Percentiles rank a stretch among this genome's conserved stretches.
phyloP scores from a whole-genome alignment of 495 filamentous ascomycete genomes.

The Penicilliopsis zonata region DNA sequence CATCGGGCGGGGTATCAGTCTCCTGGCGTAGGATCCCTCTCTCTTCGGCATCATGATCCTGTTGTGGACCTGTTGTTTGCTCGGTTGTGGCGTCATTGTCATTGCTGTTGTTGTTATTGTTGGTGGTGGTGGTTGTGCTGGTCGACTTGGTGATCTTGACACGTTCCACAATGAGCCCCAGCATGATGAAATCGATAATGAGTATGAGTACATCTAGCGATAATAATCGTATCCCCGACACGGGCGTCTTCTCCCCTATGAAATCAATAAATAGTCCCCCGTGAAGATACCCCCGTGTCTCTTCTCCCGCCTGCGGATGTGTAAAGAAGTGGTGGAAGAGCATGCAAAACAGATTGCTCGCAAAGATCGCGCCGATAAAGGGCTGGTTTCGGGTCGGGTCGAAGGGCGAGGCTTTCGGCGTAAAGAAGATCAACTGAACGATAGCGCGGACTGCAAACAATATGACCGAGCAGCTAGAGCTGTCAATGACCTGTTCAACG shows the following conservation, averaged over 20 bases:
- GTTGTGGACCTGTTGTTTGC: constrained; percentile 14
- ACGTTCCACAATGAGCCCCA: constrained; percentile 59
- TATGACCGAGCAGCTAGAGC: constrained; percentile 60
- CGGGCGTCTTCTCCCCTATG: constrained; percentile 70
- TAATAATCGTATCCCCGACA: constrained; percentile 50
- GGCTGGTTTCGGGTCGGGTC: constrained; percentile 49
- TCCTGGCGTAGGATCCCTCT: constrained; percentile 51
- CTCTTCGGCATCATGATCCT: constrained; percentile 76
- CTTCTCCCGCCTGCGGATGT: constrained; percentile 57
- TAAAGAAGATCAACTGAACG: constrained; percentile 64
- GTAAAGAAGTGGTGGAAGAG: constrained; percentile 54
- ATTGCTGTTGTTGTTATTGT: too few relatives aligned
- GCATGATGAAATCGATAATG: constrained; percentile 58
- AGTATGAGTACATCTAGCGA: constrained; percentile 54
- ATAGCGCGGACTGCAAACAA: constrained; percentile 58
- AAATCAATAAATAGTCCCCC: constrained; percentile 81
- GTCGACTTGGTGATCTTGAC: constrained; percentile 33
- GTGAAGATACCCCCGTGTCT: constrained; percentile 69
- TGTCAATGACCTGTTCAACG: neutral
- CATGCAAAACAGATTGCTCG: constrained; percentile 60
- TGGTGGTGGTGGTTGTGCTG: constrained; percentile 7
- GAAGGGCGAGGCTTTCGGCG: constrained; percentile 61
- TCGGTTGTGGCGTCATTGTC: constrained; percentile 2
- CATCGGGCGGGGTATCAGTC: constrained; percentile 8
- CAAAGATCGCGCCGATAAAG: constrained; percentile 57